Conservation (phyloP, 257 asterid genomes). For the Petunia axillaris region DNA sequence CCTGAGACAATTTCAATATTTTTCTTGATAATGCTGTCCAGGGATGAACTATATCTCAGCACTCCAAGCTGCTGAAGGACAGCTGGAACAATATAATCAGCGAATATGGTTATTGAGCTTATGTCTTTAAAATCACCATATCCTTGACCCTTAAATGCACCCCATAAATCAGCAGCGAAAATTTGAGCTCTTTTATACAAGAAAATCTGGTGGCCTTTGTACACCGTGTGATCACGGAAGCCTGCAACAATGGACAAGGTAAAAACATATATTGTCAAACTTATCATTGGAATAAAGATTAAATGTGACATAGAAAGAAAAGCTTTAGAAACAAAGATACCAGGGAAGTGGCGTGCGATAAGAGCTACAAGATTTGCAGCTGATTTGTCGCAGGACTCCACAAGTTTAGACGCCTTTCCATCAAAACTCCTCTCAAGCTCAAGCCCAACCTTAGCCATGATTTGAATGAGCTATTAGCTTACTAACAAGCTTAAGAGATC, state of each 20-base stretch:
- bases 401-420: conserved; percentile 90
- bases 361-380: conserved; percentile 84
- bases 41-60: conserved; percentile 64
- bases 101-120: conserved; percentile 84
- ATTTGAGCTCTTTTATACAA: conserved; percentile 98
- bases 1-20: conserved; percentile 71
- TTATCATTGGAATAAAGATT: not conserved
- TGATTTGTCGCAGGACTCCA: conserved; percentile 75
- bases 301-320: not conserved
- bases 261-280: not conserved
- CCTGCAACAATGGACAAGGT: conserved; percentile 50
- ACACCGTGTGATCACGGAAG: conserved; percentile 89
- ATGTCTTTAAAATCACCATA: conserved; percentile 83
- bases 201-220: conserved; percentile 95
- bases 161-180: conserved; percentile 97
- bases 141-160: conserved; percentile 92
- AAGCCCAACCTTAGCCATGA: conserved; percentile 68
- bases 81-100: conserved; percentile 96
- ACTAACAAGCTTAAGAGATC: conserved; percentile 6
- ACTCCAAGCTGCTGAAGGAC: conserved; percentile 93
- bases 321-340: conserved; percentile 39
- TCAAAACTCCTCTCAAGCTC: conserved; percentile 89
- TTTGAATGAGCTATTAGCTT: conserved; percentile 27
- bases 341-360: conserved; percentile 87
- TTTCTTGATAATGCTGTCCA: conserved; percentile 50